A percentile compares a stretch with the other conserved stretches of the same genome.
Evolutionary conservation across 108 stramenopile genomes (phyloP).

Genomic region (Discostella stelligeroides): DNA sequence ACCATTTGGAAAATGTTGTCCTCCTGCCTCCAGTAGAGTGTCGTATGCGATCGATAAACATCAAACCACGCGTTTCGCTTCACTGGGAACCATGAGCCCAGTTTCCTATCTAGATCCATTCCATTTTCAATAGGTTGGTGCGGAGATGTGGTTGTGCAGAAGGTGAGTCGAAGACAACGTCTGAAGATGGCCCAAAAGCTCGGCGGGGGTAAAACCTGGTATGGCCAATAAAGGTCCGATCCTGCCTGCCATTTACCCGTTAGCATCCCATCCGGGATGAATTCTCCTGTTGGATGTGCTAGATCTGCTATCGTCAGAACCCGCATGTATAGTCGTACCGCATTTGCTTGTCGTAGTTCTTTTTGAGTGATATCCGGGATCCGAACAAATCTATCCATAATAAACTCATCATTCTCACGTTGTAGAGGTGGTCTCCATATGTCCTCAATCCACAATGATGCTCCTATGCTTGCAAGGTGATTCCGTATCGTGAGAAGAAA

Average conservation of each 20-base stretch:
- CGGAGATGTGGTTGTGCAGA: background rate
- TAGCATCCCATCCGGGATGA: background rate
- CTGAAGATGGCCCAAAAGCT: background rate
- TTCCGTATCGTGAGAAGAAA: too few species aligned
- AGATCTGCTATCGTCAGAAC: conserved; percentile 1
- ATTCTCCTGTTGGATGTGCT: background rate
- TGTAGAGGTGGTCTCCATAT: too few species aligned
- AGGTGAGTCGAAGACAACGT: too few species aligned
- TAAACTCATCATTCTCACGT: background rate
- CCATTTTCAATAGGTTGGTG: background rate
- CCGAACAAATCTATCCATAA: conserved; percentile 2
- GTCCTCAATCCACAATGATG: too few species aligned
- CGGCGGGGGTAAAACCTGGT: background rate
- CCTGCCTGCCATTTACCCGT: too few species aligned
- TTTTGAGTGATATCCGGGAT: background rate
- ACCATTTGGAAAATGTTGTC: too few species aligned
- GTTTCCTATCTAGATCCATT: too few species aligned
- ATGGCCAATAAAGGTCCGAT: background rate
- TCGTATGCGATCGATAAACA: too few species aligned
- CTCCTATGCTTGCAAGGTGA: too few species aligned
- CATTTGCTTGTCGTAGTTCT: background rate
- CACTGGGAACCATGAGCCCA: too few species aligned
- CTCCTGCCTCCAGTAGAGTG: too few species aligned
- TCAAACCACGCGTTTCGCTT: too few species aligned
- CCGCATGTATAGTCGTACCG: background rate